Evolutionary conservation across 805 yeast genomes (phyloP), one percentile per base, ranked within the genome.

Genomic region (Hanseniaspora clermontiae): DNA sequence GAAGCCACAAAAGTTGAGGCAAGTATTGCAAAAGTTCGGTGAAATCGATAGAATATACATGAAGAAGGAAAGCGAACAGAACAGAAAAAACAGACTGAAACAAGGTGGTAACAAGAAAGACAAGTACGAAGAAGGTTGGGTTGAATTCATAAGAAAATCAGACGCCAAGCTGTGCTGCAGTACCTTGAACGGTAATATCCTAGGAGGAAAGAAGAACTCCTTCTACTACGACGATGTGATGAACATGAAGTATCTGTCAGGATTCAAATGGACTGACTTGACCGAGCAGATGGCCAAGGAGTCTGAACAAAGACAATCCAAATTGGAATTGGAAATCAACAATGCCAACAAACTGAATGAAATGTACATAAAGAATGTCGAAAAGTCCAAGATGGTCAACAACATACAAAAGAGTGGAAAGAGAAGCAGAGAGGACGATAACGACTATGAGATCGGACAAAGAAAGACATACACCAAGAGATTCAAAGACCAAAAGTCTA

Each of bases 51-150:
- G 97, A 60, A 72, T 93, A 7, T 93, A 84, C 66, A 70, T 93
- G 60, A 84, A 88, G 61, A 96, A 95, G 15, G 98, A 93, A 68
- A 86, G 84, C 60, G 76, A 81, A 10, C 72, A 77, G 32, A 75
- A 75, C 9, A 75, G 88, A 63, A 79, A 78, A 52, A 75, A 77
- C 51, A 74, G 98, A 63, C 81, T 87, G 20, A 85, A 84, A 64
- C 77, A 80, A 60, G 97, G 97, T 14, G 97, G 98, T 24, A 93
- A 91, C 68, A 89, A 88, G 68, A 90, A 90, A 70, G 77, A 77
- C 65, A 84, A 79, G 71, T 93, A 79, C 65, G 87, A 84, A 32
- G 98, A 91, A 73, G 98, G 98, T 14, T 93, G 98, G 98, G 93
- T 86, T 8, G 98, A 93, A 70, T 93, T 87, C 68, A 72, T 77